Conservation (phyloP, 345 rosid species). For the Syzygium aromaticum region DNA sequence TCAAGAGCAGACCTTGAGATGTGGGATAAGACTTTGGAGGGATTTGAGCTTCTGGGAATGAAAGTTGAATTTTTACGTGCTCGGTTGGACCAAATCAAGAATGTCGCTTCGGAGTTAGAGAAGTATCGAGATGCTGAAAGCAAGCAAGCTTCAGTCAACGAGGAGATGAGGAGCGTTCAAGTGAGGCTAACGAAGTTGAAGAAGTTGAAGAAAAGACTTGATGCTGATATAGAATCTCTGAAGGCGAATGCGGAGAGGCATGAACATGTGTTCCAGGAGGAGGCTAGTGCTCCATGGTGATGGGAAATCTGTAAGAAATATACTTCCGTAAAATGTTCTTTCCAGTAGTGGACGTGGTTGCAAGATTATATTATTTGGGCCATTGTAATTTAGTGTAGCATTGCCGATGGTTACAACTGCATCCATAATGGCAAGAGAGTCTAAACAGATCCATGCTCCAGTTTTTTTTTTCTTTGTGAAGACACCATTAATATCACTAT, state of each 20-base stretch:
- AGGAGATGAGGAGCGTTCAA: constrained; percentile 26
- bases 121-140: constrained; percentile 8
- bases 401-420: neutral
- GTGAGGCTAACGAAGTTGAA: constrained; percentile 16
- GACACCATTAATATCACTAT: neutral
- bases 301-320: neutral
- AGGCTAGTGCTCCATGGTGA: constrained; percentile 36
- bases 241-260: constrained; percentile 27
- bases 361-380: neutral
- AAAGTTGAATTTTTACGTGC: constrained; percentile 33
- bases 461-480: neutral
- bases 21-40: constrained; percentile 46
- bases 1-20: constrained; percentile 22
- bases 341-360: neutral
- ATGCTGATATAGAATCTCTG: constrained; percentile 25
- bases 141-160: constrained; percentile 18
- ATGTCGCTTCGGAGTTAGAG: constrained; percentile 7
- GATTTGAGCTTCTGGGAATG: constrained; percentile 54
- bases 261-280: constrained; percentile 23
- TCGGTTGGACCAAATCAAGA: constrained; percentile 22
- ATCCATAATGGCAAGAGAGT: neutral
- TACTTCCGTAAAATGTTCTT: neutral
- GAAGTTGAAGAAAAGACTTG: constrained; percentile 23
- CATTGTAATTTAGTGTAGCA: neutral
- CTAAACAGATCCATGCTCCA: neutral